Percentiles rank a stretch among this genome's conserved stretches.
phyloP scores from a whole-genome alignment of 2,329 filamentous ascomycete species.

The Colletotrichum cuscutae region DNA sequence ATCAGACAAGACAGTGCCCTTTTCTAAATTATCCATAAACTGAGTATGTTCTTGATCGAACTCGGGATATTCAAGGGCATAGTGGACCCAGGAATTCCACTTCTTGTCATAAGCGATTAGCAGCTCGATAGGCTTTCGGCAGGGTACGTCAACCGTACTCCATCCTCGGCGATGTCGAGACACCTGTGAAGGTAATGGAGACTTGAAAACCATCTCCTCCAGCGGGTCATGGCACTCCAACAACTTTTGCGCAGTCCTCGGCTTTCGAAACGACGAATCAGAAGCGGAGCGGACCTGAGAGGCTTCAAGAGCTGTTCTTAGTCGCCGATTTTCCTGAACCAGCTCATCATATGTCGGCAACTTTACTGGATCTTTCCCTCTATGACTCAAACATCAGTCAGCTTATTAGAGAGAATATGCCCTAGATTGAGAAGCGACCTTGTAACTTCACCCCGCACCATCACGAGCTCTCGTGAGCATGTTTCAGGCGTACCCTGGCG shows the following conservation, averaged over 20 bases:
- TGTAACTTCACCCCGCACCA: background rate
- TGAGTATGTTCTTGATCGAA: conserved; percentile 28
- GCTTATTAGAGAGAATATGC: background rate
- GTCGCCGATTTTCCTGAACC: background rate
- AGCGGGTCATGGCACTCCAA: background rate
- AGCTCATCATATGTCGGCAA: background rate
- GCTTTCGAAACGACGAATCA: background rate
- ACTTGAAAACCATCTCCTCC: background rate
- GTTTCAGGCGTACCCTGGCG: background rate
- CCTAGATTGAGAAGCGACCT: background rate
- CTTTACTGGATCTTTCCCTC: background rate
- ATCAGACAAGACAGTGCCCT: background rate
- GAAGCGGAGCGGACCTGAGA: background rate
- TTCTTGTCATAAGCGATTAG: conserved; percentile 27
- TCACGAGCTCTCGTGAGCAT: background rate
- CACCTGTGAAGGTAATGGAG: background rate
- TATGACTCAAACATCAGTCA: background rate
- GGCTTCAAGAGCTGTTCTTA: background rate
- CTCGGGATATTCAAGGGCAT: conserved; percentile 35
- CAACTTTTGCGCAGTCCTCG: background rate
- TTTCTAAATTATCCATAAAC: conserved; percentile 13
- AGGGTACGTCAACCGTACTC: background rate
- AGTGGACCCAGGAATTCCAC: conserved; percentile 38
- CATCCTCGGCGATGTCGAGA: background rate
- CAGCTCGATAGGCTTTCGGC: conserved; percentile 40